Evolutionary conservation across 805 yeast genomes (phyloP), one percentile per base, ranked within the genome.

Genomic region (Suhomyces sp.): DNA sequence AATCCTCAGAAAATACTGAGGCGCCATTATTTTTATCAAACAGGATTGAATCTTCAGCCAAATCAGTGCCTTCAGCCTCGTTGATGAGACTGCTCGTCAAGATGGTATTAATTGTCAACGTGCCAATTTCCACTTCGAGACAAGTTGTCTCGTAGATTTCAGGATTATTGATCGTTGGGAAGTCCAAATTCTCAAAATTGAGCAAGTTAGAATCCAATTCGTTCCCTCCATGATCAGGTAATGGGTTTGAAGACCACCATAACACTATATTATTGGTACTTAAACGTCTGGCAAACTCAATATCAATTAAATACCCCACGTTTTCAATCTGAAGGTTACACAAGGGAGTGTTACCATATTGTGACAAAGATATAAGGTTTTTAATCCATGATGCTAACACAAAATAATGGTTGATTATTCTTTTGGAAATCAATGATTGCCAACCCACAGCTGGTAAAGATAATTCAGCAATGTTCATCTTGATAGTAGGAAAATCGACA

Each of bases 231-330:
- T 82, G 85, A 62, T 90, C 97, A 0, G 97, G 93, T 44, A 79
- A 68, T 0, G 93, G 87, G 17, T 77, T 76, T 3, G 85, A 81
- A 0, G 96, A 88, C 98, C 99, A 94, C 98, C 99, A 94, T 27
- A 96, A 71, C 5, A 93, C 86, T 40, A 88, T 80, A 53, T 84
- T 82, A 46, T 82, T 80, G 45, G 82, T 77, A 17, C 74, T 74
- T 51, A 94, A 76, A 48, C 84, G 77, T 60, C 99, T 77, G 0
- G 98, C 96, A 66, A 89, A 94, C 50, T 84, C 84, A 41, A 93
- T 79, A 67, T 94, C 99, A 53, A 93, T 87, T 60, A 91, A 73
- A 59, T 82, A 88, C 0, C 88, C 85, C 68, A 85, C 76, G 56
- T 89, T 87, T 52, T 87, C 93, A n/a, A 84, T 76, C 56, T 83